Percentiles rank a stretch among this genome's conserved stretches.
Conservation (phyloP, 768 basidiomycete species). For the Pisolithus albus region DNA sequence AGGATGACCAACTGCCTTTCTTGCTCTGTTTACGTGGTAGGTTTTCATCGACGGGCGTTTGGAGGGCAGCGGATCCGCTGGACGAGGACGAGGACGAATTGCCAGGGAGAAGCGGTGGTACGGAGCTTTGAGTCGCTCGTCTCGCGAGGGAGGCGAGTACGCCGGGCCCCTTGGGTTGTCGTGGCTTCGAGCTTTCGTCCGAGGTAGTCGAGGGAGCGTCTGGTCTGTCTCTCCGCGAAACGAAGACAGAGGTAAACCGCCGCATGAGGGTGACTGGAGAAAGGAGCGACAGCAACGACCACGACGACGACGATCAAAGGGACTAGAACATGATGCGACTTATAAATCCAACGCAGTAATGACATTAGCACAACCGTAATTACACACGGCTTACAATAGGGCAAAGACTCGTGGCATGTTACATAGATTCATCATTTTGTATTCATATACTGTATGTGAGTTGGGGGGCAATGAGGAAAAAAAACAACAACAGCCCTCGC, state of each 20-base stretch:
- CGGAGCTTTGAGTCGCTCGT: slow-evolving; percentile 17
- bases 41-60: slow-evolving; percentile 56
- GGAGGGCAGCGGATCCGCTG: slow-evolving; percentile 45
- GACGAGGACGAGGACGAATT: slow-evolving; percentile 58
- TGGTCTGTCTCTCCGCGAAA: slow-evolving; percentile 32
- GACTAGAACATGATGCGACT: slow-evolving; percentile 20
- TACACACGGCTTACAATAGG: background rate
- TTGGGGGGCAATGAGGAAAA: too few relatives aligned
- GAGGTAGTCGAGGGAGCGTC: slow-evolving; percentile 12
- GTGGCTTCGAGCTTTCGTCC: slow-evolving; percentile 9
- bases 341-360: slow-evolving; percentile 27
- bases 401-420: background rate
- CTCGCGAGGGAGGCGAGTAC: slow-evolving; percentile 23
- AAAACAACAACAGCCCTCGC: too few relatives aligned
- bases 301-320: background rate
- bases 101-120: slow-evolving; percentile 18
- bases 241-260: slow-evolving; percentile 56
- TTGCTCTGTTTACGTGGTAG: slow-evolving; percentile 28
- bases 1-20: slow-evolving; percentile 51
- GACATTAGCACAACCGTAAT: background rate
- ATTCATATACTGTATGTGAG: too few relatives aligned
- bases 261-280: slow-evolving; percentile 41
- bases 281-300: slow-evolving; percentile 8
- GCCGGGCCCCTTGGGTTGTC: slow-evolving; percentile 11
- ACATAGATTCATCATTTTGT: too few relatives aligned